These are phyloP conservation scores for Syncephalastrum monosporum DNA, from an alignment of 371 early-diverging fungal genomes.

Conservation along the genomic window DNA sequence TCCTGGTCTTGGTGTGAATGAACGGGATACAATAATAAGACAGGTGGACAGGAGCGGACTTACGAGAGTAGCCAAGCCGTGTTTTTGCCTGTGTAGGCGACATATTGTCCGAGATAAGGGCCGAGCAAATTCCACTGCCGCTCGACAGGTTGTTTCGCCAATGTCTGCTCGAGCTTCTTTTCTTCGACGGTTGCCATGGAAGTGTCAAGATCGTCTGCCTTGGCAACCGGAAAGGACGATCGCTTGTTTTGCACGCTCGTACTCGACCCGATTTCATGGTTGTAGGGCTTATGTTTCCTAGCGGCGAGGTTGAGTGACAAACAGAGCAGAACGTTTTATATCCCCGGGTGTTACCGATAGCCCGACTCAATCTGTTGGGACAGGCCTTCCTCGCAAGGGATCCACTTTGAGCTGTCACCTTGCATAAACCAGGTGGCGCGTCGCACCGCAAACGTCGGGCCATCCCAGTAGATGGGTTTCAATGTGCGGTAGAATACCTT, in stretches of 20 bases:
- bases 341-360: constrained; percentile 50
- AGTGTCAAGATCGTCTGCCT: constrained; percentile 11
- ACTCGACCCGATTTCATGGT: constrained; percentile 9
- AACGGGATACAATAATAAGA: neutral
- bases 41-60: constrained; percentile 8
- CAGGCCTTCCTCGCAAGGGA: constrained; percentile 81
- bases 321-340: neutral
- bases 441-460: constrained; percentile 76
- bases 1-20: constrained; percentile 15
- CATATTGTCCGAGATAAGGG: constrained; percentile 75
- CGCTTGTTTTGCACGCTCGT: constrained; percentile 20
- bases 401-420: constrained; percentile 58
- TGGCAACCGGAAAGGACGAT: constrained; percentile 14
- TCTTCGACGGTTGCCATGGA: constrained; percentile 31
- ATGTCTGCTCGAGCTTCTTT: constrained; percentile 30
- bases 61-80: constrained; percentile 71
- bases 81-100: constrained; percentile 61
- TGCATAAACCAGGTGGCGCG: constrained; percentile 84
- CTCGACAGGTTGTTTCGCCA: constrained; percentile 35
- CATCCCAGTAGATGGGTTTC: constrained; percentile 82
- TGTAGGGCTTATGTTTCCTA: constrained; percentile 12
- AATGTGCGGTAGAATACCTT: constrained; percentile 69
- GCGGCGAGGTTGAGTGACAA: neutral
- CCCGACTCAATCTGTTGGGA: constrained; percentile 81
- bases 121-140: constrained; percentile 74